Evolutionary conservation across 371 early-diverging fungal genomes (phyloP), one percentile per base, ranked within the genome.

Genomic region (Mortierella sp.): DNA sequence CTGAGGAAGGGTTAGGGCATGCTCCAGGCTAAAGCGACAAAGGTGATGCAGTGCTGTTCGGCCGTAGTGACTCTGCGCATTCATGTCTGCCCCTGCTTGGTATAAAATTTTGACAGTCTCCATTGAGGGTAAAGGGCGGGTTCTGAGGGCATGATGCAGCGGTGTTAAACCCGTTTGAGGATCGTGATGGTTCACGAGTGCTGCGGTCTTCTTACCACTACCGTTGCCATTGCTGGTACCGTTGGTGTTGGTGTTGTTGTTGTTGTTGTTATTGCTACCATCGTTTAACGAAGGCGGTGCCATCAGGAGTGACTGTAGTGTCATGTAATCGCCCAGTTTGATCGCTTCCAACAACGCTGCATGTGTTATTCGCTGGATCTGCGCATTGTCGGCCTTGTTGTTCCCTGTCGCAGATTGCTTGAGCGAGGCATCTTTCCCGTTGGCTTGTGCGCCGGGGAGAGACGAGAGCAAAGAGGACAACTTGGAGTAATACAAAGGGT

Each of bases 71-170:
- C 88, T 89, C 51, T 87, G 85, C 0, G 87, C 83, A 58, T 90
- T 90, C 63, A 91, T 83, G 47, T 90, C 88, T 0, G 87, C 89
- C 5, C 91, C 91, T 9, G 88, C 84, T 49, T 85, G 86, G 61
- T 86, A 87, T 2, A 92, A 63, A 72, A 90, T 80, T 45, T 82
- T 80, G 39, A 91, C 83, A 0, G 83, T 87, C 13, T 88, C 89
- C 27, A 87, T 71, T 2, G 86, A 85, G 2, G 86, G 86, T 14
- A 90, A 58, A 0, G 89, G 89, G 19, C 87, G 83, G 10, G 83
- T 81, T 3, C 89, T 80, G 70, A 87, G 82, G 3, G 90, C 90
- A 59, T 89, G 86, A 54, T 91, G 91, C 2, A 91, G 59, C 0
- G 88, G 84, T 0, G 90, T 90, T 21, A 90, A 47, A 0, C 91